Base-by-base conservation (phyloP, 805 yeast genomes). In the Wickerhamiella sorbophila region DNA sequence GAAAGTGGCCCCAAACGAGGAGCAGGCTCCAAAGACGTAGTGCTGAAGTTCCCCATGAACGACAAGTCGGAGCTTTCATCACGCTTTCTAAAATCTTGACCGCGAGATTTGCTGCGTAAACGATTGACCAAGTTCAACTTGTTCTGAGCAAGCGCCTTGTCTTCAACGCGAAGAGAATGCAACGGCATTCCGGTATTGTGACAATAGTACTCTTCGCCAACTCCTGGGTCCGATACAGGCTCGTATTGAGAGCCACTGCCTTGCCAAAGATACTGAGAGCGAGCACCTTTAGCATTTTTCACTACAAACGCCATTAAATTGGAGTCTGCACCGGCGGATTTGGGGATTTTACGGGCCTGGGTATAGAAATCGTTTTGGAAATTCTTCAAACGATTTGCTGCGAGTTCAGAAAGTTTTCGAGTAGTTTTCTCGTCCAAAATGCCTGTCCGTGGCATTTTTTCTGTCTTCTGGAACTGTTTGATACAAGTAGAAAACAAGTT, bases 381-480 rank as follows among this genome's bases (percentile, higher is more conserved):
- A 12, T 24, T 24, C 12, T 12, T 6, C 12, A 24, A 24, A 6
- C 29, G 29, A 24, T 24, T 24, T 12, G 12, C 29, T 8, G 29
- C 29, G 29, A 24, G 29, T 12, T 61, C 62, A 45, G 69, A 63
- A 2, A 76, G 58, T 41, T 67, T 66, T 38, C 66, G 66, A 38
- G 69, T 59, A 0, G 88, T 79, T 39, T 63, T 64, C 21, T 69
- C 63, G 57, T 80, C 86, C 27, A 81, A 62, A 46, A 67, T 69
- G 45, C 74, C 57, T 19, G 70, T 69, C 44, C 66, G 64, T 3
- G 70, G 68, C 5, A 79, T 53, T 47, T 71, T 70, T 48, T 69
- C 66, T 45, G 77, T 80, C 54, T 75, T 82, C 58, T 91, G 96
- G 57, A 87, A 88, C 45, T 74, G 78, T 2, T 75, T 74, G 20